Evolutionary conservation across 2,329 filamentous ascomycete genomes (phyloP), one percentile per base, ranked within the genome.

Genomic region (Botryotinia convoluta): DNA sequence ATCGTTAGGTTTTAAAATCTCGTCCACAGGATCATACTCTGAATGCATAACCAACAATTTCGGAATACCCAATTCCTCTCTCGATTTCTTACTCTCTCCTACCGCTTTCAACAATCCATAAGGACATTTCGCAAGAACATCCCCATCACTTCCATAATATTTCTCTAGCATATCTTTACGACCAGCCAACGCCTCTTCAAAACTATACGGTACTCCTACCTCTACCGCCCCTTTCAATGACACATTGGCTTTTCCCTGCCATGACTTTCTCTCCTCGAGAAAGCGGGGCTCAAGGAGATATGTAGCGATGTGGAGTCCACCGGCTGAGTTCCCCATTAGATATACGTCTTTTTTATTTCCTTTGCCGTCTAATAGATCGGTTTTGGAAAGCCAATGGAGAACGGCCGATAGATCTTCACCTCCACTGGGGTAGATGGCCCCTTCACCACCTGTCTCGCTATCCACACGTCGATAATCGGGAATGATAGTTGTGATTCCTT

Each of bases 291-390:
- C 77, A 54, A 81, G 70, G 29, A 81, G 44, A 48, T 79, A 81
- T 1, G 79, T 81, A 6, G 76, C 72, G 9, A 77, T 59, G 69
- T 81, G 80, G 1, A 81, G 72, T 9, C 80, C 80, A 2, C 80
- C 80, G 2, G 79, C 79, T 32, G 79, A 81, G 65, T 81, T 81
- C 1, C 80, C 80, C 70, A 79, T 71, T 14, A 81, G 54, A 45
- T 76, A 78, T 1, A 81, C 77, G 62, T 80, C 74, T 18, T 74
- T 72, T 29, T 71, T 75, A 16, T 71, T 75, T 9, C 74, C 39
- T 39, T 29, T 51, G n/a, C 44, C 73, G 72, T 10, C 59, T 70
- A 69, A 78, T 74, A 10, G 78, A 26, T 79, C 78, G 79, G 39
- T 74, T 74, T 60, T 79, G 18, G 69, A 65, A 2, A 72, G 37